These are phyloP conservation scores for Citrus hindsii DNA, from an alignment of 345 rosid genomes.

Conservation along the genomic window DNA sequence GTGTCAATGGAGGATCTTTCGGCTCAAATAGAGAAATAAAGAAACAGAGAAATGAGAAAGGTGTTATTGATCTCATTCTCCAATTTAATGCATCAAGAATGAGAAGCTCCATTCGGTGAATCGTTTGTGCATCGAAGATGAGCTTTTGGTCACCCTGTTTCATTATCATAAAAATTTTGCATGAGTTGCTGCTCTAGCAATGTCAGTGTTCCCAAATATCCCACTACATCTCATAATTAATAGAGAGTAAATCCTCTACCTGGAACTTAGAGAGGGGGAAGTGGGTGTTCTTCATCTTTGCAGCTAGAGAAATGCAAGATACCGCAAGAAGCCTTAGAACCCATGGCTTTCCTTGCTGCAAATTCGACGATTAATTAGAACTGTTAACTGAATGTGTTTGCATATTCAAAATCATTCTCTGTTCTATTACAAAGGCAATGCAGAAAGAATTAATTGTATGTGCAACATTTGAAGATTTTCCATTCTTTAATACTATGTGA, in stretches of 20 bases:
- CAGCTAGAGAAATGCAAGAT: slow-evolving; percentile 47
- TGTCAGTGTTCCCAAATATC: not conserved
- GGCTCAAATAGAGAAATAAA: slow-evolving; percentile 43
- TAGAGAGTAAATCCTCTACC: slow-evolving; percentile 15
- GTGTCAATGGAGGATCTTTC: slow-evolving; percentile 35
- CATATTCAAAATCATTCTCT: not conserved
- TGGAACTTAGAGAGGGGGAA: slow-evolving; percentile 30
- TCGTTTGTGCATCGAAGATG: slow-evolving; percentile 34
- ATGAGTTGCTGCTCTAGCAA: not conserved
- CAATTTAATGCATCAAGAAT: slow-evolving; percentile 56
- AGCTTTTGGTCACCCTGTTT: slow-evolving; percentile 34
- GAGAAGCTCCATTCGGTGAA: slow-evolving; percentile 54
- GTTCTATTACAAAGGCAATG: not conserved
- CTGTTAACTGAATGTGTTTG: not conserved
- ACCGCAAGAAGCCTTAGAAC: slow-evolving; percentile 29
- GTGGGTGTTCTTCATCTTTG: slow-evolving; percentile 39
- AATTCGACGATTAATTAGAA: not conserved
- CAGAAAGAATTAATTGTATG: not conserved
- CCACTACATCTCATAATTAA: not conserved
- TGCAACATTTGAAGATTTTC: not conserved
- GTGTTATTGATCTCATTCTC: slow-evolving; percentile 74
- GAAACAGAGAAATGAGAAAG: slow-evolving; percentile 51
- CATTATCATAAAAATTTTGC: not conserved
- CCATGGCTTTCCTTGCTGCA: slow-evolving; percentile 47
- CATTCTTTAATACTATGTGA: not conserved